phyloP scores from a whole-genome alignment of 2,329 filamentous ascomycete species.

The Microdochium trichocladiopsis region DNA sequence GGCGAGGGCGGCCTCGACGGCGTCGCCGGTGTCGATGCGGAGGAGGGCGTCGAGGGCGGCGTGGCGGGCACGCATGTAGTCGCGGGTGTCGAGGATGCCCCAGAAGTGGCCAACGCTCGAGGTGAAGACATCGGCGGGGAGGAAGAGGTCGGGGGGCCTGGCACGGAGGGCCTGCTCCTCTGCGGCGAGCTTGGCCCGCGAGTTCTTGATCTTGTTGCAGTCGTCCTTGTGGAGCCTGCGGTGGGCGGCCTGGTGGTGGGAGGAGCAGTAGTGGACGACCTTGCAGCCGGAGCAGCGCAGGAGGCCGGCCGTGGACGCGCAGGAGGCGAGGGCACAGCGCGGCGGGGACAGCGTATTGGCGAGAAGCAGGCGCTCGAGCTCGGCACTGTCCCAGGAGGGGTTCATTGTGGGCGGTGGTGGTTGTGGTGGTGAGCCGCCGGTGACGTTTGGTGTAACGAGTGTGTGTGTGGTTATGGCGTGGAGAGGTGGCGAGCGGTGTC shows the following conservation, averaged over 20 bases:
- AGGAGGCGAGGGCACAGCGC: not conserved
- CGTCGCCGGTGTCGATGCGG: slow-evolving; percentile 21
- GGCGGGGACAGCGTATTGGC: not conserved
- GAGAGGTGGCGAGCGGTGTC: no score
- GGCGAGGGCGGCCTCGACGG: slow-evolving; percentile 27
- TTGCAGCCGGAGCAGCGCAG: slow-evolving; percentile 33
- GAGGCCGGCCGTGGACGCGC: slow-evolving; percentile 9
- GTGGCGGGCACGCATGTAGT: slow-evolving; percentile 33
- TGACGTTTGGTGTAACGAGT: no score
- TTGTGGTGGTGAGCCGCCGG: not conserved
- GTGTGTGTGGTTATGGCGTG: no score
- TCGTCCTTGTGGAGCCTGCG: slow-evolving; percentile 26
- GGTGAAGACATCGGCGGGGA: slow-evolving; percentile 27
- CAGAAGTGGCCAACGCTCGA: slow-evolving; percentile 32
- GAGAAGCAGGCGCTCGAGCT: not conserved
- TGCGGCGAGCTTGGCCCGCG: slow-evolving; percentile 14
- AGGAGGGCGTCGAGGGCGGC: slow-evolving; percentile 22
- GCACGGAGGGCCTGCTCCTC: slow-evolving; percentile 31
- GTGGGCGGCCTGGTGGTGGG: slow-evolving; percentile 32
- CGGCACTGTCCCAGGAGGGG: not conserved
- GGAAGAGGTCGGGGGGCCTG: slow-evolving; percentile 14
- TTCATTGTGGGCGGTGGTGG: not conserved
- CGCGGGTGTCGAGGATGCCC: slow-evolving; percentile 28
- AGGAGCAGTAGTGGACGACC: slow-evolving; percentile 35
- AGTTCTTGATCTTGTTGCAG: slow-evolving; percentile 29